These are phyloP conservation scores for Takakia lepidozioides DNA, from an alignment of 225 moss, liverwort and hornwort species.

Conservation along the genomic window DNA sequence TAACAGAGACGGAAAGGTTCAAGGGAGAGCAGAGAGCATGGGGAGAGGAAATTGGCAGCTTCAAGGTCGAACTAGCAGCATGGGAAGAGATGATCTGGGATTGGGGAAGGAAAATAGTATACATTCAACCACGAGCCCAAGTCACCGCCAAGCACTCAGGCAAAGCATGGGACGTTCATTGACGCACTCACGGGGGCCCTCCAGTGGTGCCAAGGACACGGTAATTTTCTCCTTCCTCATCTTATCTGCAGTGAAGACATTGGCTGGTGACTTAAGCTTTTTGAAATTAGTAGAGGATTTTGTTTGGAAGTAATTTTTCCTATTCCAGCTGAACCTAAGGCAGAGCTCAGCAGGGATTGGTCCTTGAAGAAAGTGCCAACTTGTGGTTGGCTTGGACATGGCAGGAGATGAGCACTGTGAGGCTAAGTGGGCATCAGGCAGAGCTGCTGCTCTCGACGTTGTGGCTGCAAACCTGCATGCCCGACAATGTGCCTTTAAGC, in stretches of 20 bases:
- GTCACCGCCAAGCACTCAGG: conserved; percentile 44
- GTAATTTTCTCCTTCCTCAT: conserved; percentile 17
- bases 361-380: no score
- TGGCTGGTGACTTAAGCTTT: no score
- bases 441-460: conserved; percentile 74
- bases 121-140: conserved; percentile 38
- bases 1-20: conserved; percentile 35
- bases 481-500: conserved; percentile 75
- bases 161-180: conserved; percentile 56
- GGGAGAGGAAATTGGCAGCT: conserved; percentile 36
- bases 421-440: conserved; percentile 76
- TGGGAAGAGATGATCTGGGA: conserved; percentile 40
- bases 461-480: conserved; percentile 67
- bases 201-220: conserved; percentile 31
- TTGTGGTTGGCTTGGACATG: no score
- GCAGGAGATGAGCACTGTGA: conserved; percentile 66
- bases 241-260: no score
- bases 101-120: conserved; percentile 25
- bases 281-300: no score
- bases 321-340: no score
- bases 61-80: conserved; percentile 23
- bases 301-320: no score
- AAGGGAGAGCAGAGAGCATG: conserved; percentile 36
- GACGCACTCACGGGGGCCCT: conserved; percentile 54
- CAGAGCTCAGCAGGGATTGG: no score